Evolutionary conservation across 495 filamentous ascomycete species (phyloP), one percentile per base, ranked within the genome.

Genomic region (Tuber brumale): DNA sequence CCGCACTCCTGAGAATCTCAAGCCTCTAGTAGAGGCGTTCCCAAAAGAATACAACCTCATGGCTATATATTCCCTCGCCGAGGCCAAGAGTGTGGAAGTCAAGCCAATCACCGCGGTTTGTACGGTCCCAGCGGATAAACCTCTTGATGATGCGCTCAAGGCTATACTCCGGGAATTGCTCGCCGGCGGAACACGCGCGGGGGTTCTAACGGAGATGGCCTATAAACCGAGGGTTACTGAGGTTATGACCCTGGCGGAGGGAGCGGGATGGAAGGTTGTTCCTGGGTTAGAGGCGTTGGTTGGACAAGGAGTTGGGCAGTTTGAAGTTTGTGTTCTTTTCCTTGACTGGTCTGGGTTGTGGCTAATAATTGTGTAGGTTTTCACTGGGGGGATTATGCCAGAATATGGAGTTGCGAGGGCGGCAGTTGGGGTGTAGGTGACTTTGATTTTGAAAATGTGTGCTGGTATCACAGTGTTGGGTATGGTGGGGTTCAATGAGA

Each of bases 151-250:
- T 8, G 84, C 83, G 45, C 90, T 97, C 87, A 86, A 88, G 37
- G 91, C 91, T 80, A 87, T 92, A 16, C 85, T 98, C 23, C 85
- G 85, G 3, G 86, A 87, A 70, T 79, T 92, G 16, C 88, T 99
- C 76, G 87, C 88, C 76, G 86, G 88, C 76, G 85, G 83, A 72
- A 82, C 85, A 27, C 86, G 86, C 78, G 82, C 80, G 1, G 83
- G 86, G 45, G 90, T 97, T 44, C 85, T 97, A 74, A 85, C 97
- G 2, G 95, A 99, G 86, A 97, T 99, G 95, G 94, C 95, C 6
- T 99, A 99, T 84, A 97, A 92, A 83, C 96, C 95, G 41, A 83
- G 88, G 0, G 87, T 91, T 42, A 99, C 95, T 21, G 87, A 92
- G 39, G 82, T 97, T 81, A 97, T 98, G 93, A 87, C 90, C 83